phyloP scores from a whole-genome alignment of 768 basidiomycete species.

The Strobilomyces confusus region DNA sequence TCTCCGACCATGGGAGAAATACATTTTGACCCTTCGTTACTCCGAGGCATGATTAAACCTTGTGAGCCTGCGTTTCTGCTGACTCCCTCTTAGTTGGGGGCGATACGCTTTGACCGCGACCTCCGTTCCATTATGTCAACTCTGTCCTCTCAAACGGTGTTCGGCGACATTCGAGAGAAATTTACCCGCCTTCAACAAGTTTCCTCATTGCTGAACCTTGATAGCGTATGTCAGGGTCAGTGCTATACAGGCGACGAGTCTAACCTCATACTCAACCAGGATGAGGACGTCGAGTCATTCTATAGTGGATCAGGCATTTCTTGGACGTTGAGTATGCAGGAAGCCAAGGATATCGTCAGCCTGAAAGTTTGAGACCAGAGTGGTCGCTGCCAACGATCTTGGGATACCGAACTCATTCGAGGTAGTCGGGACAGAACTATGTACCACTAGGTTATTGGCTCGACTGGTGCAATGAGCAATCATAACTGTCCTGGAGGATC shows the following conservation, averaged over 20 bases:
- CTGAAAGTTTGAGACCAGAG: constrained; percentile 41
- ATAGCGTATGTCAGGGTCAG: constrained; percentile 45
- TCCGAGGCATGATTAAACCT: constrained; percentile 61
- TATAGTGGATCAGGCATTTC: constrained; percentile 90
- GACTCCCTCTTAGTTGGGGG: constrained; percentile 66
- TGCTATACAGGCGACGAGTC: neutral
- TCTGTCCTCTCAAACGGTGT: constrained; percentile 82
- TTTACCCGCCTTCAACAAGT: constrained; percentile 92
- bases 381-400: neutral
- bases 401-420: too few species aligned
- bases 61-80: neutral
- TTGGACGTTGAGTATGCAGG: constrained; percentile 77
- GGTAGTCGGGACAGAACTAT: neutral
- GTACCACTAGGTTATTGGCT: neutral
- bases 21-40: constrained; percentile 72
- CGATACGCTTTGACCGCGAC: constrained; percentile 92
- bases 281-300: constrained; percentile 93
- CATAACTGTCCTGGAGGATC: neutral
- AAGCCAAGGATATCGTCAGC: constrained; percentile 66
- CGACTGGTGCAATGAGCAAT: neutral
- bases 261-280: constrained; percentile 42
- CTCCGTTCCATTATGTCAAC: constrained; percentile 78
- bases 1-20: constrained; percentile 95
- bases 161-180: constrained; percentile 89
- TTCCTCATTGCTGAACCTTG: constrained; percentile 85